Base-by-base conservation (phyloP, 2,329 filamentous ascomycete species). In the Diaporthe aspalathi region DNA sequence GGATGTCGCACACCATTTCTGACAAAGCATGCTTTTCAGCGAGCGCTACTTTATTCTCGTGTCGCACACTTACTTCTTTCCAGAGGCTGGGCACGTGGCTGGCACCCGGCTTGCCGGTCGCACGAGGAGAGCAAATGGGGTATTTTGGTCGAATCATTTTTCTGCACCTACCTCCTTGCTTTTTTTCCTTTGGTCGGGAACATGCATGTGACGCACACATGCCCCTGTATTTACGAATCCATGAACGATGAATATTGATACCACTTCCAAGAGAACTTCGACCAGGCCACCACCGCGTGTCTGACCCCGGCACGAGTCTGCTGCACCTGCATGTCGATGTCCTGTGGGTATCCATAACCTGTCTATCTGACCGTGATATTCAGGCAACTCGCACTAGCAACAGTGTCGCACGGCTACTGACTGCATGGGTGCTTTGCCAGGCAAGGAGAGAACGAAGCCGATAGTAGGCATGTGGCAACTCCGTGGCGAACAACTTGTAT, bases 181-280 rank as follows among this genome's bases (percentile, higher is more conserved):
- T 32, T 40, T 24, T 45, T 40, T 40, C 17, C 24, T 56, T 70
- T 63, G 53, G 67, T 40, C 45, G 43, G 45, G 45, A 72, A 70
- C 22, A 65, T 53, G 71, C 71, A 68, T 72, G 68, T 66, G 62
- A 29, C 52, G 47, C 43, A 68, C 66, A 60, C 70, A 54, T 62
- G 43, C 54, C 49, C 32, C 35, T 70, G 71, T 72, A 72, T 72
- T 60, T 72, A 72, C 56, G 71, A 72, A 67, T 40, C 68, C 52
- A 72, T 53, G 71, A 72, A 68, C 62, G 60, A 72, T 57, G 68
- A 71, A 68, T 57, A 71, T 65, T 70, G 71, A 72, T 72, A 72
- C 71, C 71, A 71, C 52, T 50, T 45, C 49, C 40, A 47, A 66
- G 53, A 27, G 29, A 49, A 52, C 11, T 6, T 20, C 17, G 11